These are phyloP conservation scores for Podochytrium sp. DNA, from an alignment of 192 early-diverging fungal species.

Conservation along the genomic window DNA sequence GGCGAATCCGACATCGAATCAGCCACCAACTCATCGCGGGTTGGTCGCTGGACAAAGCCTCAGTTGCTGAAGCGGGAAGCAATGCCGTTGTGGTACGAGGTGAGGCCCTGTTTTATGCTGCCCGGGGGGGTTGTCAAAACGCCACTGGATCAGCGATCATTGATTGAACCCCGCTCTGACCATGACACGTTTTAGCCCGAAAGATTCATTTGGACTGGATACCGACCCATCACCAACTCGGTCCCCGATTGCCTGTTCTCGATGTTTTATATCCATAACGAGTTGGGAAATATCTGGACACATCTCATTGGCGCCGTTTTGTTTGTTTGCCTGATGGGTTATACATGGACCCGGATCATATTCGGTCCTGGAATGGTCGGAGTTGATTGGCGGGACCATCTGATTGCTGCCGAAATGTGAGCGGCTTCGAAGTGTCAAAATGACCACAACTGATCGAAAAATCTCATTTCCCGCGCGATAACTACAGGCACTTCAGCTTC, in stretches of 20 bases:
- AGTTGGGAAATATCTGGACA: conserved; percentile 89
- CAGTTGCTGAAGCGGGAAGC: not conserved
- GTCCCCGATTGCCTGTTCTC: conserved; percentile 75
- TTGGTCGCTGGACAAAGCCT: not conserved
- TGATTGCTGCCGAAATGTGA: conserved; percentile 5
- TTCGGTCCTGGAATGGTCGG: not conserved
- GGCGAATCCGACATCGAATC: too few relatives aligned
- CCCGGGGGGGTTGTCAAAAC: not conserved
- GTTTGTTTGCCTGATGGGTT: conserved; percentile 52
- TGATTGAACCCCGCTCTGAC: too few relatives aligned
- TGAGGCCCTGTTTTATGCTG: not conserved
- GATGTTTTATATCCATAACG: conserved; percentile 89
- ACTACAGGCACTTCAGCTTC: conserved; percentile 2
- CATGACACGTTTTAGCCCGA: too few relatives aligned
- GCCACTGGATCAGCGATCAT: too few relatives aligned
- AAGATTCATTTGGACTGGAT: conserved; percentile 77
- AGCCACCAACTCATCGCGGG: too few relatives aligned
- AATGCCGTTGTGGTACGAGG: conserved; percentile 45
- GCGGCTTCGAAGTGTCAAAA: not conserved
- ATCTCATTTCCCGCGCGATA: not conserved
- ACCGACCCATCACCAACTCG: conserved; percentile 76
- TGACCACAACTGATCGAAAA: not conserved
- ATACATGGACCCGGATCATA: conserved; percentile 41
- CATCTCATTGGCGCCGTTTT: conserved; percentile 72
- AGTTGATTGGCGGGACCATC: conserved; percentile 17